Base-by-base conservation (phyloP, 208 protist species). In the Crithidia brevicula region DNA sequence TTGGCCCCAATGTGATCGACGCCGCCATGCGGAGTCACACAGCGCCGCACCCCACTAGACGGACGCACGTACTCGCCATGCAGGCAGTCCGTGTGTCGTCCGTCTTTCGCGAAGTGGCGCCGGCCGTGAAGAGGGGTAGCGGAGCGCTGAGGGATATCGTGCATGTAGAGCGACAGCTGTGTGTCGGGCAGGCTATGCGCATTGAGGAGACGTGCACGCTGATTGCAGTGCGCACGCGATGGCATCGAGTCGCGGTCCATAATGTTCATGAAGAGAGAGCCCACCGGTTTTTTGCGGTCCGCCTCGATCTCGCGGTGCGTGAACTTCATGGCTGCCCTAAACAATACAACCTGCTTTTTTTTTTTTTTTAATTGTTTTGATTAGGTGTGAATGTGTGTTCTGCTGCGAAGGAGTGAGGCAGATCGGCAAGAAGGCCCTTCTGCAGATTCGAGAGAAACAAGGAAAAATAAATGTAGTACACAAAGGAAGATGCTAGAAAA, bases 121-220 rank as follows among this genome's bases (percentile, higher is more conserved):
- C 76, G 68, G 0, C 77, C 77, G 4, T 76, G 54, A 30, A 74
- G 56, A 0, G 82, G 66, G 0, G 82, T 77, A 0, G 47, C 22
- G 1, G 15, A 31, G 15, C 74, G 51, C 20, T 47, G 46, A 18
- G 36, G 28, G 20, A 66, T 45, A 34, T 79, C 65, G 2, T 80
- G 65, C 7, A 45, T 38, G 57, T 88, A 84, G 28, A 89, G 22
- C 16, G 72, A 88, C n/a, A 93, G 73, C 20, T 77, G 61, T 28
- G 85, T 90, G 66, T 86, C 74, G 11, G 82, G 72, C 16, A 93
- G 71, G 51, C 84, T 93, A 30, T 78, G 76, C 22, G 86, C 71
- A 33, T 81, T 81, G 25, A 68, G 43, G 15, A 27, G 27, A 20
- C 65, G 58, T 0, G 81, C 77, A 4, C 16, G 33, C n/a, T 43